Percentiles rank a stretch among this genome's conserved stretches.
Evolutionary conservation across 2,329 filamentous ascomycete species (phyloP).

Genomic region (Ophiocordyceps sinensis): DNA sequence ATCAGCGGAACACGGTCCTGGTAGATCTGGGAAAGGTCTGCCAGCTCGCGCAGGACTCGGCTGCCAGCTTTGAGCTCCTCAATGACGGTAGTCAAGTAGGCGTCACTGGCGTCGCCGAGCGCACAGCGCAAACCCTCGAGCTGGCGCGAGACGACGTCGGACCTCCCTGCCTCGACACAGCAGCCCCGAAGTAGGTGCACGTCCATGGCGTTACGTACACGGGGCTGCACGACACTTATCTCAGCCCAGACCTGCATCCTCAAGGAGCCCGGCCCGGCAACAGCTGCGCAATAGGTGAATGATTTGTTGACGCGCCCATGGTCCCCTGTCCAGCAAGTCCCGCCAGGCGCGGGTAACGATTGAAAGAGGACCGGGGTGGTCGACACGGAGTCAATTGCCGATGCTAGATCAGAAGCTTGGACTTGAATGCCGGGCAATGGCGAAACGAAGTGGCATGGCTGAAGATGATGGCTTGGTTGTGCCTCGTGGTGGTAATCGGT

Average conservation of each 20-base stretch:
- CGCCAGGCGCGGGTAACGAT: background rate
- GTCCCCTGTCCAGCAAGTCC: background rate
- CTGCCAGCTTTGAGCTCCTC: constrained; percentile 30
- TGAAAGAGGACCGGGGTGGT: background rate
- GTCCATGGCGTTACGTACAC: constrained; percentile 11
- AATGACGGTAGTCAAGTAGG: constrained; percentile 32
- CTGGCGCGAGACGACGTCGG: constrained; percentile 29
- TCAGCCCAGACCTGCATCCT: background rate
- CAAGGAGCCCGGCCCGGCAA: background rate
- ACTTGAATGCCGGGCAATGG: too few species aligned
- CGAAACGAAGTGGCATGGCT: too few species aligned
- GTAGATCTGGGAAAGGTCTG: constrained; percentile 38
- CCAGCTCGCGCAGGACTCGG: constrained; percentile 36
- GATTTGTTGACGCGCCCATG: constrained; percentile 1
- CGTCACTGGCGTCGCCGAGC: constrained; percentile 27
- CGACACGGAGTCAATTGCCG: too few species aligned
- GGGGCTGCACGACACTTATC: constrained; percentile 4
- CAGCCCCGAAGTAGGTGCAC: constrained; percentile 34
- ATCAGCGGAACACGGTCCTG: constrained; percentile 33
- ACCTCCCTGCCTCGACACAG: constrained; percentile 37
- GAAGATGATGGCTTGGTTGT: too few species aligned
- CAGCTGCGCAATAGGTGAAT: background rate
- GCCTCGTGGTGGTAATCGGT: too few species aligned
- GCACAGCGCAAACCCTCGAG: constrained; percentile 34
- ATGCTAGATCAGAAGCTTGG: too few species aligned